Evolutionary conservation across 2,329 filamentous ascomycete species (phyloP).

Genomic region (Pseudogymnoascus sp.): DNA sequence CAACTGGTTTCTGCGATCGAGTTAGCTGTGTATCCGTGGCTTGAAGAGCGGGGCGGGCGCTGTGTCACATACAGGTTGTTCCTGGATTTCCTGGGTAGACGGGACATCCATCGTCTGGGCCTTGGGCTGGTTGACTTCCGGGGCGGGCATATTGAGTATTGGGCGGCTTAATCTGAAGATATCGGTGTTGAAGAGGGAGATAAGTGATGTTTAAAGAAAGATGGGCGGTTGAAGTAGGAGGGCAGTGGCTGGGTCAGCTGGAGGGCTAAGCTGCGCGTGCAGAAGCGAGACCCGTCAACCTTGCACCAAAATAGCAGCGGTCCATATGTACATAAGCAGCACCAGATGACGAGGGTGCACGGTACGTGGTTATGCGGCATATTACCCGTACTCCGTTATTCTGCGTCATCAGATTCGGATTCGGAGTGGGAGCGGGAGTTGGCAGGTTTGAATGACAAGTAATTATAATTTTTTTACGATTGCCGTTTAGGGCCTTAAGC

Average conservation of each 20-base stretch:
- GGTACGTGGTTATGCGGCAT: neutral
- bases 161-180: neutral
- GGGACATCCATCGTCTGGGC: conserved; percentile 9
- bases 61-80: conserved; percentile 18
- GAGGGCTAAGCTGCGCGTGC: conserved; percentile 1
- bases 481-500: neutral
- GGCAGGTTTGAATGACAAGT: neutral
- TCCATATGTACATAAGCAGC: neutral
- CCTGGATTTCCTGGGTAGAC: conserved; percentile 10
- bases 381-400: neutral
- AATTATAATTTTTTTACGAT: neutral
- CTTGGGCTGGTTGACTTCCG: conserved; percentile 9
- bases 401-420: too few species aligned
- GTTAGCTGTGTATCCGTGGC: neutral
- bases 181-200: neutral
- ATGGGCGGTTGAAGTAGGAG: neutral
- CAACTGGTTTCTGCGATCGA: conserved; percentile 11
- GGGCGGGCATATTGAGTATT: conserved; percentile 9
- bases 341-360: neutral
- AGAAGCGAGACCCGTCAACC: conserved; percentile 1
- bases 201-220: neutral
- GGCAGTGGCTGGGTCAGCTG: conserved; percentile 4
- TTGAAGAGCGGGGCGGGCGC: neutral
- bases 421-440: neutral
- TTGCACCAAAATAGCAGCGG: conserved; percentile 2